Percentiles rank a stretch among this genome's conserved stretches.
Evolutionary conservation across 495 filamentous ascomycete species (phyloP).

Genomic region (Mycothermus thermophilus): DNA sequence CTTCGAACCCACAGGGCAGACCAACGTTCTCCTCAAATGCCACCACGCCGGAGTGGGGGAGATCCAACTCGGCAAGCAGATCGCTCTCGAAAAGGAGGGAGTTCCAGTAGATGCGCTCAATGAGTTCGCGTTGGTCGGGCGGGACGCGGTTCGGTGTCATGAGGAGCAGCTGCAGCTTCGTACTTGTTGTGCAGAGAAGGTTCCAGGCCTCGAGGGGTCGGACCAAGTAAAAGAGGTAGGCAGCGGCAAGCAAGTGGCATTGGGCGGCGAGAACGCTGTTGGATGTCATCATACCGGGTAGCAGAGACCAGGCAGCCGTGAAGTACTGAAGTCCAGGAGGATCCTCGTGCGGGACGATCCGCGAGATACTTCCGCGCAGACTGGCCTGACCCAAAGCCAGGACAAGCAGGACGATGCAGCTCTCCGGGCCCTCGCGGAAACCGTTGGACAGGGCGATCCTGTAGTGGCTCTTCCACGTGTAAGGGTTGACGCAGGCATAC

Average conservation of each 20-base stretch:
- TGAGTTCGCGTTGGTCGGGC: slow-evolving; percentile 51
- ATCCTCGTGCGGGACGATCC: slow-evolving; percentile 52
- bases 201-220: slow-evolving; percentile 74
- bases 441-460: slow-evolving; percentile 53
- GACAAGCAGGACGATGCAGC: slow-evolving; percentile 69
- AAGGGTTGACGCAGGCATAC: slow-evolving; percentile 77
- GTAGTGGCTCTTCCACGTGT: slow-evolving; percentile 67
- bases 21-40: slow-evolving; percentile 70
- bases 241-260: slow-evolving; percentile 63
- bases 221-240: slow-evolving; percentile 72
- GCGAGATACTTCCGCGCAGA: slow-evolving; percentile 56
- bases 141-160: slow-evolving; percentile 57
- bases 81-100: slow-evolving; percentile 70
- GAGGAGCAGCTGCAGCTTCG: slow-evolving; percentile 64
- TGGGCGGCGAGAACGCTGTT: slow-evolving; percentile 64
- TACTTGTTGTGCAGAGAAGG: slow-evolving; percentile 60
- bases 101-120: slow-evolving; percentile 73
- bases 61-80: slow-evolving; percentile 63
- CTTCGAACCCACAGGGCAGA: slow-evolving; percentile 62
- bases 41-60: slow-evolving; percentile 69
- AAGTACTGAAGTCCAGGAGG: slow-evolving; percentile 71
- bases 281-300: slow-evolving; percentile 64
- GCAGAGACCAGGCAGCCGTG: slow-evolving; percentile 60
- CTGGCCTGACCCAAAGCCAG: slow-evolving; percentile 63
- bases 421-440: slow-evolving; percentile 64